A percentile compares a stretch with the other conserved stretches of the same genome.
These are phyloP conservation scores for Anthracocystis walkeri DNA, from an alignment of 1,284 basidiomycete genomes.

Conservation along the genomic window DNA sequence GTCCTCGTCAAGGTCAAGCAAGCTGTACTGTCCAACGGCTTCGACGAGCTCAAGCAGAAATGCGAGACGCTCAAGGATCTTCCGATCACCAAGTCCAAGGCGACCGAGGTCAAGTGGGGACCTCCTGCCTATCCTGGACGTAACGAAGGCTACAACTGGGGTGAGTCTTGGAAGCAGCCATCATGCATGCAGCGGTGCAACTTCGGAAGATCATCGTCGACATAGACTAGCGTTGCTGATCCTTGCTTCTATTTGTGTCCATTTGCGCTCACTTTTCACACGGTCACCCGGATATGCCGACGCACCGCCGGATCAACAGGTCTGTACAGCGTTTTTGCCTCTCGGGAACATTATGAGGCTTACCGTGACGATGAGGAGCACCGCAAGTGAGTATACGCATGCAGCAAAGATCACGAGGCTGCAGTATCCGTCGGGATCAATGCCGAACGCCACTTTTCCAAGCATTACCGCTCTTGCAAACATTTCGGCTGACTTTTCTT, in stretches of 20 bases:
- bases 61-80: constrained; percentile 57
- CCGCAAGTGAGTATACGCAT: constrained; percentile 54
- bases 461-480: neutral
- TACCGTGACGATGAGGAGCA: constrained; percentile 65
- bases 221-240: neutral
- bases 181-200: constrained; percentile 7
- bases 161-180: constrained; percentile 19
- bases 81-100: constrained; percentile 50
- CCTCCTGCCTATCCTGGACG: constrained; percentile 57
- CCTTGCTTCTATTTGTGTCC: constrained; percentile 3
- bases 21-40: constrained; percentile 58
- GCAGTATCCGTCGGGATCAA: neutral
- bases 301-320: constrained; percentile 19
- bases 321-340: constrained; percentile 57
- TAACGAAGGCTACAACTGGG: constrained; percentile 62
- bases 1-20: constrained; percentile 64
- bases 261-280: neutral
- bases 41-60: constrained; percentile 60
- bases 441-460: constrained; percentile 10
- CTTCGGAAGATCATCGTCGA: constrained; percentile 3
- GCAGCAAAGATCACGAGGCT: neutral
- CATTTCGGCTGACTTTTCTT: constrained; percentile 11
- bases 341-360: constrained; percentile 53
- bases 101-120: constrained; percentile 57
- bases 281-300: constrained; percentile 8